Conservation (phyloP, 805 yeast genomes). For the Monosporozyma siamensis region DNA sequence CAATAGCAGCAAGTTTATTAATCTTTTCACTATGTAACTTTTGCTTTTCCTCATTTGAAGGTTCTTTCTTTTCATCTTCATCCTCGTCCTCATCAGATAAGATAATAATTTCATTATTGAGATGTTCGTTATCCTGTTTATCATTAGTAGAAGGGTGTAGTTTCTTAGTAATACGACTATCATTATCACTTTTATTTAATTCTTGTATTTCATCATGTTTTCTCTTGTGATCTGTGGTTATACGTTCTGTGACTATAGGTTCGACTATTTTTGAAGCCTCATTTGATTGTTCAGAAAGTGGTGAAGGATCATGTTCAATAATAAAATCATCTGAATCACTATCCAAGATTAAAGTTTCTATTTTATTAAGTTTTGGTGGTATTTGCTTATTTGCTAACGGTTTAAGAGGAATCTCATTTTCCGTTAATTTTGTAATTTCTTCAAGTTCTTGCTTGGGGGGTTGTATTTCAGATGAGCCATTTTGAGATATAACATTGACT, state of each 20-base stretch:
- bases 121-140: not conserved
- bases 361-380: not conserved
- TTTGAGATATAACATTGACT: no score
- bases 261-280: no score
- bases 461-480: not conserved
- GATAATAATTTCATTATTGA: slow-evolving; percentile 15
- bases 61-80: not conserved
- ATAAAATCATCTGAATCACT: slow-evolving; percentile 5
- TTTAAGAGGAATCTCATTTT: not conserved
- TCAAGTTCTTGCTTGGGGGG: not conserved
- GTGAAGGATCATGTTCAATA: not conserved
- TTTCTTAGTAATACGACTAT: not conserved
- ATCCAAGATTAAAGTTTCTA: slow-evolving; percentile 3
- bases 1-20: slow-evolving; percentile 4
- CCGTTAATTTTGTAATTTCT: not conserved
- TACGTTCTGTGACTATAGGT: not conserved
- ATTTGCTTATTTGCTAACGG: not conserved
- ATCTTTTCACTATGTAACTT: slow-evolving; percentile 1
- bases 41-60: not conserved
- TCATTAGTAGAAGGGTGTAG: not conserved
- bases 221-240: not conserved
- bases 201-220: slow-evolving; percentile 1
- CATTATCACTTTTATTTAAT: not conserved
- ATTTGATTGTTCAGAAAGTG: not conserved
- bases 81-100: slow-evolving; percentile 28